These are phyloP conservation scores for Exidia glandulosa DNA, from an alignment of 768 basidiomycete species.

Conservation along the genomic window DNA sequence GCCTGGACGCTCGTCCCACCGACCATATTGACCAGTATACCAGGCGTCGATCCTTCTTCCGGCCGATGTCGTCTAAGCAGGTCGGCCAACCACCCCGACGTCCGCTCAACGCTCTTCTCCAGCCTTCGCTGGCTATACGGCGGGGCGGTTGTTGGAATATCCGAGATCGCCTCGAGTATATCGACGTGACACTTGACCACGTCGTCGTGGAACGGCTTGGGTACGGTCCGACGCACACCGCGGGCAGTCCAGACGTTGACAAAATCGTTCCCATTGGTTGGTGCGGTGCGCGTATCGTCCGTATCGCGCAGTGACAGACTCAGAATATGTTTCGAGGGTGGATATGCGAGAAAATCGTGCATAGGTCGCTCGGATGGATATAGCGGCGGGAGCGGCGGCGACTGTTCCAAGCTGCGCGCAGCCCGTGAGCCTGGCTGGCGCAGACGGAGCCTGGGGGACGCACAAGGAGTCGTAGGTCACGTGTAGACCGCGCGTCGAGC, in stretches of 20 bases:
- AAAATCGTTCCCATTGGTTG: constrained; percentile 52
- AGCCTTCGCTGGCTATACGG: constrained; percentile 70
- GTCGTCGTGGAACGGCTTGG: constrained; percentile 21
- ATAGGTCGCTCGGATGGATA: constrained; percentile 41
- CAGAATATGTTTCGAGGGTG: constrained; percentile 35
- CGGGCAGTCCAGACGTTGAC: constrained; percentile 49
- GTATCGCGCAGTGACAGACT: constrained; percentile 60
- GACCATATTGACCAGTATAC: constrained; percentile 58
- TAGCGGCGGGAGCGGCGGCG: constrained; percentile 55
- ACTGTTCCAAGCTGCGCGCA: constrained; percentile 46
- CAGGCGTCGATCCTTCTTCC: no score
- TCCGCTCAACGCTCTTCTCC: constrained; percentile 65
- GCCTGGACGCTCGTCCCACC: constrained; percentile 48
- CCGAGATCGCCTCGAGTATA: constrained; percentile 57
- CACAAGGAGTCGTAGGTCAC: constrained; percentile 78
- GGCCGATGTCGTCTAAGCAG: constrained; percentile 29
- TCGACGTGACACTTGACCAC: constrained; percentile 52
- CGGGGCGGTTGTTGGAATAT: constrained; percentile 52
- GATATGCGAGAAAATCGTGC: constrained; percentile 56
- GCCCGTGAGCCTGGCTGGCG: neutral
- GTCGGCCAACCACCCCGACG: constrained; percentile 48
- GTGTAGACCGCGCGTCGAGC: constrained; percentile 50
- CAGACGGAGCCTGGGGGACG: constrained; percentile 10
- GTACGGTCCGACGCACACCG: constrained; percentile 59
- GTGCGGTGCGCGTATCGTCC: constrained; percentile 52